Conservation (phyloP, 2,329 filamentous ascomycete species). For the Teratosphaeria pseudoeucalypti region DNA sequence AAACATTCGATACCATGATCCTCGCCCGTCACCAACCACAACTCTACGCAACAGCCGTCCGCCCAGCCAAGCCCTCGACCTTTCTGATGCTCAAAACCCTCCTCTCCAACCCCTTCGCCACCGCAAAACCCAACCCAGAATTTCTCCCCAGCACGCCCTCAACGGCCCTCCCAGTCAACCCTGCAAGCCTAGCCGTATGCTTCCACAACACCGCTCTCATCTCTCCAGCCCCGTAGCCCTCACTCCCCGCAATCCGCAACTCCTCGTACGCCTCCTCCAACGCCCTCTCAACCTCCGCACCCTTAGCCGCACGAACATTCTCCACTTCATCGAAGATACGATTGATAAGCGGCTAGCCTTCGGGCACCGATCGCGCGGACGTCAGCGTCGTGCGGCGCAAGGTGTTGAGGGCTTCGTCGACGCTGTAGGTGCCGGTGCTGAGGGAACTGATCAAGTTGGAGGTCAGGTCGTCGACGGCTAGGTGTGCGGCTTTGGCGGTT, state of each 20-base stretch:
- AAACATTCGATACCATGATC: no score
- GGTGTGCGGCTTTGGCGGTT: slow-evolving; percentile 14
- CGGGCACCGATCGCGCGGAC: slow-evolving; percentile 18
- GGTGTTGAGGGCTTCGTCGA: slow-evolving; percentile 20
- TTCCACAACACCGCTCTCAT: not conserved
- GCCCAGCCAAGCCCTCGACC: no score
- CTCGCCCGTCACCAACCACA: no score
- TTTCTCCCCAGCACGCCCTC: not conserved
- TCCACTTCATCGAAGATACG: slow-evolving; percentile 17
- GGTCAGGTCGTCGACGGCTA: slow-evolving; percentile 18
- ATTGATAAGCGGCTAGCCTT: slow-evolving; percentile 16
- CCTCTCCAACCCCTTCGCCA: not conserved
- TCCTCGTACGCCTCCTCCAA: slow-evolving; percentile 13
- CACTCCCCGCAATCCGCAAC: slow-evolving; percentile 1
- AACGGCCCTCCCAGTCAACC: not conserved
- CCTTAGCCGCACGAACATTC: slow-evolving; percentile 15
- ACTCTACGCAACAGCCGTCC: no score
- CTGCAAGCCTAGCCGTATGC: not conserved
- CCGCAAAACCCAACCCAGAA: not conserved
- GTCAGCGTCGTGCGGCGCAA: slow-evolving; percentile 18
- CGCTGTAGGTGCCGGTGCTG: slow-evolving; percentile 20
- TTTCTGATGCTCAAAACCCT: no score
- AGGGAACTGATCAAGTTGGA: slow-evolving; percentile 18
- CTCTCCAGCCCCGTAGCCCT: not conserved
- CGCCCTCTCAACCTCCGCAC: slow-evolving; percentile 16